Conservation (phyloP, 2,329 filamentous ascomycete genomes). For the Fusarium siculi region DNA sequence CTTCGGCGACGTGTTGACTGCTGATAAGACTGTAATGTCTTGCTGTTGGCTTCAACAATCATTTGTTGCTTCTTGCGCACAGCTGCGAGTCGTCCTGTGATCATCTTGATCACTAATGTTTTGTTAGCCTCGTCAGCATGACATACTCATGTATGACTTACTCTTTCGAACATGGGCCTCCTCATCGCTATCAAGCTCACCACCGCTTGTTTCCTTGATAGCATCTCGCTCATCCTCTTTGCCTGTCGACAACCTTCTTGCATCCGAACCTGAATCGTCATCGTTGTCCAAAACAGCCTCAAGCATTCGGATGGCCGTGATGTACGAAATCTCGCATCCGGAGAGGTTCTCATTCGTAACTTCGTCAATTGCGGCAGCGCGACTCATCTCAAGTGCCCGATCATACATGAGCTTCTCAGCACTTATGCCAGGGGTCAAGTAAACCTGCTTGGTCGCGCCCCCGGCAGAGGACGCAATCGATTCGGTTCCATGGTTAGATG, state of each 20-base stretch:
- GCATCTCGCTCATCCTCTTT: constrained; percentile 56
- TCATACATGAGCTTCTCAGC: constrained; percentile 99
- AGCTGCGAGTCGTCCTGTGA: constrained; percentile 63
- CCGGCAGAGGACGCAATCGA: constrained; percentile 66
- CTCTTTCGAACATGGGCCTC: constrained; percentile 78
- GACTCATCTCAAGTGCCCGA: constrained; percentile 95
- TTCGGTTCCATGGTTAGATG: constrained; percentile 76
- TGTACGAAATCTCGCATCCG: constrained; percentile 92
- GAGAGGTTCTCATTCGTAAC: constrained; percentile 88
- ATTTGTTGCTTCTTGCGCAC: constrained; percentile 71
- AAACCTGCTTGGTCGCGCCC: constrained; percentile 80
- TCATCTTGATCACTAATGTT: constrained; percentile 69
- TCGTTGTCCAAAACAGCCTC: constrained; percentile 93
- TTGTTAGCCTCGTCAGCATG: constrained; percentile 37
- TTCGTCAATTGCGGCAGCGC: constrained; percentile 93
- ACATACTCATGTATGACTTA: constrained; percentile 55
- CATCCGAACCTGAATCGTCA: constrained; percentile 58
- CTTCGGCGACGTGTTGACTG: constrained; percentile 60
- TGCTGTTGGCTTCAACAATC: constrained; percentile 67
- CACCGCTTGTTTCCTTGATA: constrained; percentile 50
- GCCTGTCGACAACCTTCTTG: constrained; percentile 49
- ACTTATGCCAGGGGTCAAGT: constrained; percentile 87
- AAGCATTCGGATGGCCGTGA: constrained; percentile 92
- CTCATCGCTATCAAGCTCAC: constrained; percentile 73
- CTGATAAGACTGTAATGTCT: constrained; percentile 58